phyloP scores from a whole-genome alignment of 768 basidiomycete species.

The Coprinellus micaceus region DNA sequence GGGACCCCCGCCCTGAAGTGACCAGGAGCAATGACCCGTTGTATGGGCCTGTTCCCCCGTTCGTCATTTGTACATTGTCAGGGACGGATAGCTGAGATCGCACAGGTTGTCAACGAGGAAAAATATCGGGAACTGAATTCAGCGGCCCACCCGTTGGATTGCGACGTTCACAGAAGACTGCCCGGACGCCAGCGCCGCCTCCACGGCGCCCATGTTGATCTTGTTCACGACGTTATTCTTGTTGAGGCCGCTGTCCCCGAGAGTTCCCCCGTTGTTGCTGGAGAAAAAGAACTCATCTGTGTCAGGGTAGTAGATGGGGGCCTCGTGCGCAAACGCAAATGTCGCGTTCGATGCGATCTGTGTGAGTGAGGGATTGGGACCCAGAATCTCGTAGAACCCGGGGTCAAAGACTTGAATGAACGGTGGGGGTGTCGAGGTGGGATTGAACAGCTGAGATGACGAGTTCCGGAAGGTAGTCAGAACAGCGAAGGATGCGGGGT shows the following conservation, averaged over 20 bases:
- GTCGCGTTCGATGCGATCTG: slow-evolving; percentile 56
- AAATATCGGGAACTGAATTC: not conserved
- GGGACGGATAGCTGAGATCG: slow-evolving; percentile 50
- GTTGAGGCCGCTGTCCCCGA: slow-evolving; percentile 60
- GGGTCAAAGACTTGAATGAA: slow-evolving; percentile 53
- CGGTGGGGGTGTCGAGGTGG: slow-evolving; percentile 52
- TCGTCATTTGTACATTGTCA: slow-evolving; percentile 63
- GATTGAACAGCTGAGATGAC: slow-evolving; percentile 50
- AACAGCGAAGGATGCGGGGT: slow-evolving; percentile 50
- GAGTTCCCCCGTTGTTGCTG: slow-evolving; percentile 62
- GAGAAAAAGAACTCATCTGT: slow-evolving; percentile 74
- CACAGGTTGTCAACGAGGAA: not conserved
- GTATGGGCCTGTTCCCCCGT: slow-evolving; percentile 65
- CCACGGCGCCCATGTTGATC: slow-evolving; percentile 58
- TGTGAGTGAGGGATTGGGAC: slow-evolving; percentile 51
- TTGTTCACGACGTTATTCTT: slow-evolving; percentile 62
- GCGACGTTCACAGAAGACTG: slow-evolving; percentile 44
- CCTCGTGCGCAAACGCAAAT: slow-evolving; percentile 78
- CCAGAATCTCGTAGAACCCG: slow-evolving; percentile 60
- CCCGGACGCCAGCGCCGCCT: slow-evolving; percentile 35
- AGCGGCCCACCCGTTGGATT: slow-evolving; percentile 40
- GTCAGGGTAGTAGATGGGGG: slow-evolving; percentile 61
- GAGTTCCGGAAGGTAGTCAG: slow-evolving; percentile 41
- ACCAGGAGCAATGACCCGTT: slow-evolving; percentile 55
- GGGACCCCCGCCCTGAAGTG: slow-evolving; percentile 60